phyloP scores from a whole-genome alignment of 2,329 filamentous ascomycete species.

The Exophiala dermatitidis region DNA sequence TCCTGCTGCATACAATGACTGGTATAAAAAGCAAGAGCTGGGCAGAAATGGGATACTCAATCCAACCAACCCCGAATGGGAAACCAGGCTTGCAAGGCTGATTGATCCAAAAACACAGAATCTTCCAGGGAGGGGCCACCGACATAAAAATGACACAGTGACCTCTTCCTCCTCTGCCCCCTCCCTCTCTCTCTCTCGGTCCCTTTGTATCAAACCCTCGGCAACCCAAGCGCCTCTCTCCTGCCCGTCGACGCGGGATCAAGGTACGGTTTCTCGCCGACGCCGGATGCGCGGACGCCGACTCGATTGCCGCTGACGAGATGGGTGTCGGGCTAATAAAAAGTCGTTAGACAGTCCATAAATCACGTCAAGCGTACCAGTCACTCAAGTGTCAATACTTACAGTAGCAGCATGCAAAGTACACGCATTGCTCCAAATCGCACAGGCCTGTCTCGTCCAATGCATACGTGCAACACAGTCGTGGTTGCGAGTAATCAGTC shows the following conservation, averaged over 20 bases:
- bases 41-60: too few relatives aligned
- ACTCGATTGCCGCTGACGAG: conserved; percentile 23
- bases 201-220: too few relatives aligned
- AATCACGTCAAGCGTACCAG: background rate
- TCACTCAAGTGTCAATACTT: background rate
- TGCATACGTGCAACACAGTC: conserved; percentile 28
- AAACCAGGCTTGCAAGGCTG: too few relatives aligned
- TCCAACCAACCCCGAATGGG: too few relatives aligned
- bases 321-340: background rate
- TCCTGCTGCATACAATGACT: too few relatives aligned
- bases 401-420: conserved; percentile 21
- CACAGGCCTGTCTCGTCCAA: conserved; percentile 23
- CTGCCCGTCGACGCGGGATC: conserved; percentile 30
- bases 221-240: conserved; percentile 3
- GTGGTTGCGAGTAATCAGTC: conserved; percentile 36
- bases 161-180: too few relatives aligned
- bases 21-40: too few relatives aligned
- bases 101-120: too few relatives aligned
- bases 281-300: conserved; percentile 31
- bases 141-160: too few relatives aligned
- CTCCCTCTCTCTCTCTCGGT: too few relatives aligned
- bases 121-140: too few relatives aligned
- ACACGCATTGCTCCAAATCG: conserved; percentile 25
- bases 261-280: conserved; percentile 33
- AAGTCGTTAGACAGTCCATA: background rate